Percentiles rank a stretch among this genome's conserved stretches.
phyloP scores from a whole-genome alignment of 2,329 filamentous ascomycete species.

The Aspergillus fischeri region DNA sequence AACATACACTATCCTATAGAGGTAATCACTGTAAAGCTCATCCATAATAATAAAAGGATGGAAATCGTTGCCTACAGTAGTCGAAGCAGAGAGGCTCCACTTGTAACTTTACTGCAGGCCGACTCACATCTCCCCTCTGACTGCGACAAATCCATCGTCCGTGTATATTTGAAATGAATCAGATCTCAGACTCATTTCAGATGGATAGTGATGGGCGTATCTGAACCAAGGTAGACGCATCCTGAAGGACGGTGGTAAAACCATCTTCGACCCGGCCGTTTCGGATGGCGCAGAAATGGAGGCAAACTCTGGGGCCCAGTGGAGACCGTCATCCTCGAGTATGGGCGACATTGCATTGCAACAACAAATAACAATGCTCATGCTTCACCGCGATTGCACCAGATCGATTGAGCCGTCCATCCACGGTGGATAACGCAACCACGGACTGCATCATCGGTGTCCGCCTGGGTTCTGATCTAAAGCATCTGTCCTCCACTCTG shows the following conservation, averaged over 20 bases:
- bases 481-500: slow-evolving; percentile 2
- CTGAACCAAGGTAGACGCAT: neutral
- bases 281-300: neutral
- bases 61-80: neutral
- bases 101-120: neutral
- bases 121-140: neutral
- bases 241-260: neutral
- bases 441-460: slow-evolving; percentile 8
- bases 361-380: neutral
- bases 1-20: too few species aligned
- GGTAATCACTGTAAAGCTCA: too few species aligned
- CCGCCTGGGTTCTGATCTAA: slow-evolving; percentile 1
- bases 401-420: slow-evolving; percentile 5
- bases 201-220: neutral
- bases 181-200: neutral
- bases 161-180: neutral
- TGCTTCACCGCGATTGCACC: neutral
- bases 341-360: neutral
- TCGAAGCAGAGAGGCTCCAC: neutral
- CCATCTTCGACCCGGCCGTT: neutral
- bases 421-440: slow-evolving; percentile 15
- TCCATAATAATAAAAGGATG: neutral
- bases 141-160: neutral
- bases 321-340: neutral
- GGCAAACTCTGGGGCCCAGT: neutral